These are phyloP conservation scores for Stenocarpella maydis DNA, from an alignment of 2,329 filamentous ascomycete species.

Conservation along the genomic window DNA sequence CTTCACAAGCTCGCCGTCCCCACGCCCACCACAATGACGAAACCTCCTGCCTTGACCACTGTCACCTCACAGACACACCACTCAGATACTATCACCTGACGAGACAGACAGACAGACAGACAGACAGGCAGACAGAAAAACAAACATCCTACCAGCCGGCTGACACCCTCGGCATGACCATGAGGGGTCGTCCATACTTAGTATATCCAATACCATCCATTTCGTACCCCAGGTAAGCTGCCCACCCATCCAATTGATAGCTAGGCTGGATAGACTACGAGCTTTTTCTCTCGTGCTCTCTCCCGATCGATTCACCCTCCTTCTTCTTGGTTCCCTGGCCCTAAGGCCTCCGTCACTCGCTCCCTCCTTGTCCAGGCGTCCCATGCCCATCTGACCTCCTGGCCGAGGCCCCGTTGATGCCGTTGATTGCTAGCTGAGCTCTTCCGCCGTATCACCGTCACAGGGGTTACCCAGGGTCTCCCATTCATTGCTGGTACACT, in stretches of 20 bases:
- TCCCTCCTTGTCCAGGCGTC: not conserved
- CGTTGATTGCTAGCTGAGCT: constrained; percentile 17
- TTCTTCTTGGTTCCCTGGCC: not conserved
- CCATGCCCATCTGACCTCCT: constrained; percentile 13
- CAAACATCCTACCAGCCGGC: not conserved
- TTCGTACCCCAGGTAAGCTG: constrained; percentile 7
- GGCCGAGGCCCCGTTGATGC: constrained; percentile 5
- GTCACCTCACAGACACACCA: not conserved
- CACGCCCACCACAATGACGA: not conserved
- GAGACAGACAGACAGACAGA: too few relatives aligned
- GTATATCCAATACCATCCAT: not conserved
- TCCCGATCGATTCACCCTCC: too few relatives aligned
- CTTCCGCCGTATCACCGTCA: constrained; percentile 10
- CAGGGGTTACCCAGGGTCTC: not conserved
- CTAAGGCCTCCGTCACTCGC: not conserved
- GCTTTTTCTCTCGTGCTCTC: not conserved
- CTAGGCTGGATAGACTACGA: not conserved
- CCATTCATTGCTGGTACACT: not conserved
- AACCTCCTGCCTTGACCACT: not conserved
- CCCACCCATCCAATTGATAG: not conserved
- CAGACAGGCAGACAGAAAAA: not conserved
- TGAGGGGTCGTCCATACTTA: not conserved
- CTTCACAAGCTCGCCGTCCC: not conserved
- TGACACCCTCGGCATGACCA: not conserved
- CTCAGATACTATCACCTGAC: too few relatives aligned